Evolutionary conservation across 2,329 filamentous ascomycete genomes (phyloP), one percentile per base, ranked within the genome.

Genomic region (Neofusicoccum umdonicola): DNA sequence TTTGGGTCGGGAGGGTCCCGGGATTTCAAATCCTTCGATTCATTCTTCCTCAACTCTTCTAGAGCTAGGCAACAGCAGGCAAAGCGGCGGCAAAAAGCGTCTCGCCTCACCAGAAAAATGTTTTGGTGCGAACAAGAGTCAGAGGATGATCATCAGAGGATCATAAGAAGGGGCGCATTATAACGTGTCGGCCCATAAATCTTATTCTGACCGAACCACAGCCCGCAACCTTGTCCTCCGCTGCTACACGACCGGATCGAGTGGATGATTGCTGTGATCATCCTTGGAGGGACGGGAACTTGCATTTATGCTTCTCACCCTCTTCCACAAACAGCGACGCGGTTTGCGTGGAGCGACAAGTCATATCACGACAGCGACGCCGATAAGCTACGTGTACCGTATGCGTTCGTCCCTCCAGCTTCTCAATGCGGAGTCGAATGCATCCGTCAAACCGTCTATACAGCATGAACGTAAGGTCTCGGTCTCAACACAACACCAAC

Each of bases 1-100:
- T 27, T 60, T 7, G 5, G 41, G 52, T 7, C 4, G 17, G 7
- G 54, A 22, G 31, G 35, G 56, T 15, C 12, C 19, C 39, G 41
- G 8, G 41, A 45, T 58, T 19, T 22, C 41, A 35, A 45, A 60
- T 60, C 52, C 39, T 44, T 57, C 35, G 37, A 39, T 37, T 17
- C 48, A 54, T 54, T 54, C 50, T 35, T 39, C 42, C 31, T 15
- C 56, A n/a, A 27, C 37, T 58, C 56, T 60, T 45, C 56, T 22
- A 35, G 41, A 60, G 41, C 41, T 17, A 27, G 39, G 34, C 13
- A 15, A n/a, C 12, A 34, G 11, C 12, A n/a, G 4, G 11, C 15
- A 9, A 27, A 48, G 17, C 17, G 45, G 17, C 45, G 45, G 42
- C 42, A 48, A 15, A 31, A 48, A 27, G 15, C 19, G 17, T 22